Evolutionary conservation across 1,284 basidiomycete genomes (phyloP), one percentile per base, ranked within the genome.

Genomic region (Sphagnurus paluster): DNA sequence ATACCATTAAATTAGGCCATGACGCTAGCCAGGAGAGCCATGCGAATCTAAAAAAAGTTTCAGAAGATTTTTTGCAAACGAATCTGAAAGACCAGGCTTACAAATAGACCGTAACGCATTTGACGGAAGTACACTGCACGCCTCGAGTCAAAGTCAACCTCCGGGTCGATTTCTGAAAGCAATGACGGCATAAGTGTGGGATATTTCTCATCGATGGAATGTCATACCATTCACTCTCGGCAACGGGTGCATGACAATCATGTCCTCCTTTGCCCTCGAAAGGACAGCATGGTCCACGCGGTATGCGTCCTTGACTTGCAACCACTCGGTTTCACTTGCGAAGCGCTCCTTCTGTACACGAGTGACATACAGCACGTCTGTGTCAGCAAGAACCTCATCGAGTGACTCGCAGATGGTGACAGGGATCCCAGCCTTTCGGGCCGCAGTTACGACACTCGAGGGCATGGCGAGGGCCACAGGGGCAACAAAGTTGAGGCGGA

Each of bases 221-320:
- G 17, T 68, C 80, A 56, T 53, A 84, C 88, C 92, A 62, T 95
- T 95, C 39, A 94, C 82, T 59, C 97, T 74, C 14, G 97, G 97
- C 36, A 99, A 74, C 13, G 97, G 97, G 70, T 99, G 97, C 90
- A 99, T 94, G 54, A 99, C 94, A 54, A 98, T 98, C 80, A 96
- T 93, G 46, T 92, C 90, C 56, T 93, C 87, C 75, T 98, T 98
- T 21, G 94, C 95, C 47, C 90, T 79, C 20, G 90, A 83, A 30
- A 98, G 74, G 36, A 97, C 82, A 19, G 95, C 91, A 63, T 98
- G 96, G 70, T 99, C 92, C 51, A 99, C 84, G 34, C 93, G 77
- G 67, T 97, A 99, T 38, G 87, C 84, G 66, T 96, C 90, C 76
- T 94, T 97, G 60, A 98, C 93, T 38, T 84, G 76, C 54, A 88